Conservation (phyloP, 192 early-diverging fungal genomes). For the Backusella luteola region DNA sequence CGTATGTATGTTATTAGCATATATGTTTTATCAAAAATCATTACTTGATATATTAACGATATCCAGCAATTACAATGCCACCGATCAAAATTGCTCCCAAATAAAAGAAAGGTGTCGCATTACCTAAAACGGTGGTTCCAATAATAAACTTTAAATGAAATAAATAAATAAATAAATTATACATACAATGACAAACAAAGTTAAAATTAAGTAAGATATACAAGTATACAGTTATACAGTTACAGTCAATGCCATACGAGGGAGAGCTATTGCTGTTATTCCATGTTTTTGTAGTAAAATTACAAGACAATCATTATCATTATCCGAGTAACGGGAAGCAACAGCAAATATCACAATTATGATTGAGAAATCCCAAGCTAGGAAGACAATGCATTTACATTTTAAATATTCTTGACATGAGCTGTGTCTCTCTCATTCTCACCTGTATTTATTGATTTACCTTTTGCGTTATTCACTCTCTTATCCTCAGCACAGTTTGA, state of each 20-base stretch:
- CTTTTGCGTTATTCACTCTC: no score
- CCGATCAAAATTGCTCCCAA: neutral
- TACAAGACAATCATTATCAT: no score
- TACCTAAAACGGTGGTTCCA: neutral
- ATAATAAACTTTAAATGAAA: neutral
- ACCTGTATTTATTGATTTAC: no score
- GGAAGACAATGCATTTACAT: no score
- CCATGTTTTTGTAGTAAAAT: no score
- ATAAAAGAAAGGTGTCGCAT: neutral
- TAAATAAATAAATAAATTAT: neutral
- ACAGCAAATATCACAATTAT: no score
- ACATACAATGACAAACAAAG: neutral
- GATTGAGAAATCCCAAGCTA: no score
- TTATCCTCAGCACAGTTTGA: no score
- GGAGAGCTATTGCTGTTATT: no score
- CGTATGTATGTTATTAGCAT: neutral
- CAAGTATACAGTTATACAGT: neutral
- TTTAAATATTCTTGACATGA: no score
- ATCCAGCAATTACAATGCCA: neutral
- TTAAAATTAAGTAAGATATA: neutral
- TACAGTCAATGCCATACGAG: neutral
- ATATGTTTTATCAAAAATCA: neutral
- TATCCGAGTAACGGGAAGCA: no score
- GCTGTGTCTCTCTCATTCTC: no score
- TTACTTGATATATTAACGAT: neutral